Evolutionary conservation across 306 rosid genomes (phyloP).

Genomic region (Malus sylvestris): DNA sequence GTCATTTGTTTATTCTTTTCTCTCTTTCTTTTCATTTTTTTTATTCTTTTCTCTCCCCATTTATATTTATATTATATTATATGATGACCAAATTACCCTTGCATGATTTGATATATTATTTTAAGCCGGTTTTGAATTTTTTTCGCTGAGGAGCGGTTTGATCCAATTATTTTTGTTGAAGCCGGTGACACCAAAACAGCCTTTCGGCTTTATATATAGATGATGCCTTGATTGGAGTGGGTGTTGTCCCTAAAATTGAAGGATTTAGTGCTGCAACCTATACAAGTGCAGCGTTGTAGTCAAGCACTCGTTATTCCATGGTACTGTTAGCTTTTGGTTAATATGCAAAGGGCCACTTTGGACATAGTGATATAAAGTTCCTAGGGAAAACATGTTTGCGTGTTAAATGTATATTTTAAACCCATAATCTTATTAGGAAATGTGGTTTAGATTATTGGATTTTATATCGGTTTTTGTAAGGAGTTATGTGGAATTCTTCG

Average conservation of each 20-base stretch:
- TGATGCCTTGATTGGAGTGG: conserved; percentile 10
- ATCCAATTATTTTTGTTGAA: too few species aligned
- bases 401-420: neutral
- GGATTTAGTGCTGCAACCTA: neutral
- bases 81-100: too few species aligned
- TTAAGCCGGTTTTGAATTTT: too few species aligned
- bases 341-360: neutral
- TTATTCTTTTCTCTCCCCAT: too few species aligned
- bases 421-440: neutral
- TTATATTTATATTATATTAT: too few species aligned
- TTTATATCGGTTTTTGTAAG: neutral
- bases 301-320: neutral
- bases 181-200: too few species aligned
- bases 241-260: neutral
- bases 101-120: too few species aligned
- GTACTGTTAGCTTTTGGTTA: neutral
- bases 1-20: too few species aligned
- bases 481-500: neutral
- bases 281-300: conserved; percentile 1
- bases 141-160: too few species aligned
- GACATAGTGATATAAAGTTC: neutral
- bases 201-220: too few species aligned
- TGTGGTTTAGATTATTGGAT: neutral
- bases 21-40: too few species aligned
- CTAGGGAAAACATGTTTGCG: neutral